Evolutionary conservation across 129 eudicot species (phyloP).

Genomic region (Oenanthe sinensis): DNA sequence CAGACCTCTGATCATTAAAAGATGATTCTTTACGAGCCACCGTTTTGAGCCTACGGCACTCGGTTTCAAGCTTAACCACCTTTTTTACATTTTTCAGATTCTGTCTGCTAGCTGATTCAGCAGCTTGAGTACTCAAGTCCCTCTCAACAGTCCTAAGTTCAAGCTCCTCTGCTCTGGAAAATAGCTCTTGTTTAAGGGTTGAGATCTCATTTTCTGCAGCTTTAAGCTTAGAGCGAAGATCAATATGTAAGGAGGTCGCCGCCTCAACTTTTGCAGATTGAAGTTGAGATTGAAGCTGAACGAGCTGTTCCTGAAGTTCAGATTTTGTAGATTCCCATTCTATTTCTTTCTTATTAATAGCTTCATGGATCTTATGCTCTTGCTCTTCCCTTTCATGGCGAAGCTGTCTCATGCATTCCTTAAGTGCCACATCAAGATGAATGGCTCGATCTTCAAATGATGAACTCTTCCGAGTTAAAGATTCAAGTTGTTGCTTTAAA

Average conservation of each 20-base stretch:
- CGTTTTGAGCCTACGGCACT: slow-evolving; percentile 50
- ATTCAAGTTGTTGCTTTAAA: slow-evolving; percentile 53
- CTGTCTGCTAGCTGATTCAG: slow-evolving; percentile 84
- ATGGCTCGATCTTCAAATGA: slow-evolving; percentile 61
- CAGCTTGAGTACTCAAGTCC: slow-evolving; percentile 73
- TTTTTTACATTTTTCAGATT: slow-evolving; percentile 57
- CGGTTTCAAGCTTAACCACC: slow-evolving; percentile 71
- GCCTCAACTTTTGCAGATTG: slow-evolving; percentile 25
- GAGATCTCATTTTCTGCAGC: slow-evolving; percentile 54
- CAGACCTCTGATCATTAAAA: slow-evolving; percentile 3
- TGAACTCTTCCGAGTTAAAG: slow-evolving; percentile 42
- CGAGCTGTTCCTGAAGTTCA: slow-evolving; percentile 46
- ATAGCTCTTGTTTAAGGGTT: slow-evolving; percentile 48
- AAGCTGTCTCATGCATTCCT: slow-evolving; percentile 90
- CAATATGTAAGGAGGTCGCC: slow-evolving; percentile 17
- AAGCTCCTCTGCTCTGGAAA: slow-evolving; percentile 54
- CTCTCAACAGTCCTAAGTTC: slow-evolving; percentile 57
- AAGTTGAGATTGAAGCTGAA: slow-evolving; percentile 43
- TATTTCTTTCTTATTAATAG: slow-evolving; percentile 28
- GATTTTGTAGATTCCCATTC: slow-evolving; percentile 59
- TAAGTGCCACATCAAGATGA: slow-evolving; percentile 92
- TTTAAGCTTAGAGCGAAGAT: slow-evolving; percentile 30
- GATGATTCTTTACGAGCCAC: slow-evolving; percentile 42
- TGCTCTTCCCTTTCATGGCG: slow-evolving; percentile 78
- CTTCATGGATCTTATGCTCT: slow-evolving; percentile 48